Evolutionary conservation across 2,329 filamentous ascomycete species (phyloP).

Genomic region (Alternaria sp.): DNA sequence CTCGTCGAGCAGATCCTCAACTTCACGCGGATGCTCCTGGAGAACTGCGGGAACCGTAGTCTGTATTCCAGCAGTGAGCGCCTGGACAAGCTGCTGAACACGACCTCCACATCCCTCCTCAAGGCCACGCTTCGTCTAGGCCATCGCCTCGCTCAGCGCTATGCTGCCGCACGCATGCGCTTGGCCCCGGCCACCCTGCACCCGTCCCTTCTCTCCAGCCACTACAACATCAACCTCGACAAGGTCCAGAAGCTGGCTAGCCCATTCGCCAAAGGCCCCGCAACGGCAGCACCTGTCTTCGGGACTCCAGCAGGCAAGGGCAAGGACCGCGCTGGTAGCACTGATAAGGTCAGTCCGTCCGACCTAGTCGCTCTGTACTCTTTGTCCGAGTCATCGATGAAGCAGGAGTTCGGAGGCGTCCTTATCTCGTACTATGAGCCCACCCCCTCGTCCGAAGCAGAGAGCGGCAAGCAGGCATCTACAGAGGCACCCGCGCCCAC

Average conservation of each 20-base stretch:
- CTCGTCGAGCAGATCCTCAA: slow-evolving; percentile 80
- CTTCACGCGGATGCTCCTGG: slow-evolving; percentile 86
- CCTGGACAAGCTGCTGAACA: slow-evolving; percentile 87
- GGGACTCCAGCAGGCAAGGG: slow-evolving; percentile 68
- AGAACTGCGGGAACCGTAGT: slow-evolving; percentile 96
- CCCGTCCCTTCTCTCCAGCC: slow-evolving; percentile 77
- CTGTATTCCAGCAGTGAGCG: slow-evolving; percentile 94
- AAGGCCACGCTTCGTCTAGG: slow-evolving; percentile 79
- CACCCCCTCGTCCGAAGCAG: slow-evolving; percentile 40
- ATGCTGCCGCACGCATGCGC: slow-evolving; percentile 86
- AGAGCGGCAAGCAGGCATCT: slow-evolving; percentile 19
- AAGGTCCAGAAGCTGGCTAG: slow-evolving; percentile 82
- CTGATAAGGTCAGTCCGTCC: slow-evolving; percentile 53
- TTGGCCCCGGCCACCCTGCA: slow-evolving; percentile 70
- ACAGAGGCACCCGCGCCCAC: slow-evolving; percentile 65
- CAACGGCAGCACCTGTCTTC: slow-evolving; percentile 58
- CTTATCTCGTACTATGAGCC: slow-evolving; percentile 77
- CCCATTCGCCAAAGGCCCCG: slow-evolving; percentile 76
- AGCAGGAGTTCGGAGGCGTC: slow-evolving; percentile 82
- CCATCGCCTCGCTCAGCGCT: slow-evolving; percentile 87
- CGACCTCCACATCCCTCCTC: slow-evolving; percentile 79
- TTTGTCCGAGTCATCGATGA: slow-evolving; percentile 54
- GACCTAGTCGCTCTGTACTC: slow-evolving; percentile 78
- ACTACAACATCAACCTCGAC: slow-evolving; percentile 77
- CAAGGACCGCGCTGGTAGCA: slow-evolving; percentile 61